These are phyloP conservation scores for Solioccasus polychromus DNA, from an alignment of 768 basidiomycete genomes.

Conservation along the genomic window DNA sequence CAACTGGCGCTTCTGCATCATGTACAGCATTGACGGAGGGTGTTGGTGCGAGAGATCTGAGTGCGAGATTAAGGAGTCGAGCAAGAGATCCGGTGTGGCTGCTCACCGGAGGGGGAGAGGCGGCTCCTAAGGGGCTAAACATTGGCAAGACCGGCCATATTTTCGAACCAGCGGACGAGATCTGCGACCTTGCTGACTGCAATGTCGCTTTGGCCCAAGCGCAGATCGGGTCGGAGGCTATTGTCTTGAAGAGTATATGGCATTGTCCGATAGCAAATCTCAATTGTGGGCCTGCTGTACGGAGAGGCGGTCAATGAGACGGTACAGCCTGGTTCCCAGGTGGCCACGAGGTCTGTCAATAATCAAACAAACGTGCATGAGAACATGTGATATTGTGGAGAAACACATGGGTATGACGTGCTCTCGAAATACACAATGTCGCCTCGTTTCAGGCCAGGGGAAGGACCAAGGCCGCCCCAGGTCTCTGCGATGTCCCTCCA, in stretches of 20 bases:
- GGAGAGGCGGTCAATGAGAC: slow-evolving; percentile 66
- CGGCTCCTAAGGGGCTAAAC: slow-evolving; percentile 13
- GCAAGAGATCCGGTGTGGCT: slow-evolving; percentile 8
- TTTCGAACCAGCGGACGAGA: slow-evolving; percentile 70
- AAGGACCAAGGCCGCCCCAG: slow-evolving; percentile 54
- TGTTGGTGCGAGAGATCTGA: slow-evolving; percentile 12
- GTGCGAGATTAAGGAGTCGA: slow-evolving; percentile 5
- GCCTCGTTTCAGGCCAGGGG: slow-evolving; percentile 55
- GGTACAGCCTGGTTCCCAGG: slow-evolving; percentile 42
- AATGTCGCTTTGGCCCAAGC: slow-evolving; percentile 67
- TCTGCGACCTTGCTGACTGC: slow-evolving; percentile 63
- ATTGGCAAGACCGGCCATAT: slow-evolving; percentile 57
- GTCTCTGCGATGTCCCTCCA: slow-evolving; percentile 75
- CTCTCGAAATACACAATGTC: slow-evolving; percentile 73
- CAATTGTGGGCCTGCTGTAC: slow-evolving; percentile 54
- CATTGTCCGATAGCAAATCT: slow-evolving; percentile 80
- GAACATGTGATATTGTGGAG: slow-evolving; percentile 10
- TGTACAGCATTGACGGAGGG: slow-evolving; percentile 19
- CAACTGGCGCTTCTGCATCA: slow-evolving; percentile 23
- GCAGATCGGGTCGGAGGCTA: slow-evolving; percentile 65
- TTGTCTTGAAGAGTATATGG: slow-evolving; percentile 59
- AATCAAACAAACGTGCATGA: slow-evolving; percentile 16
- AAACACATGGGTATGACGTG: slow-evolving; percentile 33
- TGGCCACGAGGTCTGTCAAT: slow-evolving; percentile 49
- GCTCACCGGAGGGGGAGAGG: slow-evolving; percentile 12